phyloP scores from a whole-genome alignment of 1,284 basidiomycete genomes.

The Coriolopsis trogii region DNA sequence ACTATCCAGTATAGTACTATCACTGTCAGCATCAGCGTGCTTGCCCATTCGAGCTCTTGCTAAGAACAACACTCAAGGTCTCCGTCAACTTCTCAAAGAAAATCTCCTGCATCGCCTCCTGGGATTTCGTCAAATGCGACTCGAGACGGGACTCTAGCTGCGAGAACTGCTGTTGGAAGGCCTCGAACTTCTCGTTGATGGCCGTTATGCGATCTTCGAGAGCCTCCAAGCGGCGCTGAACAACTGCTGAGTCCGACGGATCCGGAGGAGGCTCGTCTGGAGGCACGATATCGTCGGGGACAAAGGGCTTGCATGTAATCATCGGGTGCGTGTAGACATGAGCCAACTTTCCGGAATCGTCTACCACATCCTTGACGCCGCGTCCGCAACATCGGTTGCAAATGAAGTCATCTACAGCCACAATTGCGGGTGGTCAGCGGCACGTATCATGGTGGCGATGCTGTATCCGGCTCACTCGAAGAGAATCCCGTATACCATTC shows the following conservation, averaged over 20 bases:
- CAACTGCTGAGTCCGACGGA: background rate
- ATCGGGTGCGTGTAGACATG: slow-evolving; percentile 5
- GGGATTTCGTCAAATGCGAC: background rate
- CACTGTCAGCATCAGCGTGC: too few species aligned
- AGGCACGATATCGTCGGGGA: too few species aligned
- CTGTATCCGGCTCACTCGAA: background rate
- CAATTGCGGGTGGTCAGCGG: too few species aligned
- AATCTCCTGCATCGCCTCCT: background rate
- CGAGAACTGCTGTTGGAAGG: slow-evolving; percentile 3
- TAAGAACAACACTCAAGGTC: background rate
- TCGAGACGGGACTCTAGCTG: background rate
- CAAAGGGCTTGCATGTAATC: slow-evolving; percentile 1
- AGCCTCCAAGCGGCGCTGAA: background rate
- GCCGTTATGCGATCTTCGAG: slow-evolving; percentile 10
- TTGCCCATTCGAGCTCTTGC: background rate
- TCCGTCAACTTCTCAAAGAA: background rate
- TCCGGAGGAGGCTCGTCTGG: background rate
- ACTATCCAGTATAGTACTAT: background rate
- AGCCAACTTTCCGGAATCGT: background rate
- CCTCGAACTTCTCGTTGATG: slow-evolving; percentile 8
- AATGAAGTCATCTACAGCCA: slow-evolving; percentile 11
- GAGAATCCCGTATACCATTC: slow-evolving; percentile 5
- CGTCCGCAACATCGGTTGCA: slow-evolving; percentile 4
- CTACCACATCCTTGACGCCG: slow-evolving; percentile 2
- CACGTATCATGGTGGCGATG: too few species aligned